Percentiles rank a stretch among this genome's conserved stretches.
Evolutionary conservation across 306 rosid species (phyloP).

Genomic region (Lupinus albus): DNA sequence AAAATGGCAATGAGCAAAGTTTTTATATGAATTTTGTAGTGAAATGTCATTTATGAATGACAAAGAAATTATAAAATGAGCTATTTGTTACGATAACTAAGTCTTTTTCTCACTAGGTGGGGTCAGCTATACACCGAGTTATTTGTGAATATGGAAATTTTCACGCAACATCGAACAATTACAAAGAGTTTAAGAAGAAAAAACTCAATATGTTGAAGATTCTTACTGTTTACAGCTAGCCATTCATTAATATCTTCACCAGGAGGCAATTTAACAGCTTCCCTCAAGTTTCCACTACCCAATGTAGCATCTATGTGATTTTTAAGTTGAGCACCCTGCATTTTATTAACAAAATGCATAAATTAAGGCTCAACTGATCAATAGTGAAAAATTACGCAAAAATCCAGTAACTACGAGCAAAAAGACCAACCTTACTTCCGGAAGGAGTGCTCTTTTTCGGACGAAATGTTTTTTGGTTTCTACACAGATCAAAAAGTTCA

Average conservation of each 20-base stretch:
- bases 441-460: constrained; percentile 87
- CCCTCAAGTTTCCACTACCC: too few relatives aligned
- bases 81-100: too few relatives aligned
- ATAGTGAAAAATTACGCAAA: constrained; percentile 1
- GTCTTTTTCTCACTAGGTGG: too few relatives aligned
- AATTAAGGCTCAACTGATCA: constrained; percentile 2
- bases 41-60: constrained; percentile 21
- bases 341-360: constrained; percentile 29
- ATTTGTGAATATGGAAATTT: background rate
- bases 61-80: background rate
- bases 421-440: constrained; percentile 69
- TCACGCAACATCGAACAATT: background rate
- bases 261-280: too few relatives aligned
- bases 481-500: constrained; percentile 46
- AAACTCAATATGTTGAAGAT: constrained; percentile 13
- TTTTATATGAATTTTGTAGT: constrained; percentile 9
- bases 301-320: constrained; percentile 83
- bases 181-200: background rate
- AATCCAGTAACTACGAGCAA: constrained; percentile 19
- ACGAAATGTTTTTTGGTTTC: constrained; percentile 85
- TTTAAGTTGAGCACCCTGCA: constrained; percentile 88
- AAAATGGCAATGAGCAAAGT: background rate
- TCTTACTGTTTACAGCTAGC: constrained; percentile 86
- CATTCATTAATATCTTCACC: constrained; percentile 89
- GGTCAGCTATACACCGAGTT: too few relatives aligned